Base-by-base conservation (phyloP, 768 basidiomycete species). In the Rickenella mellea region DNA sequence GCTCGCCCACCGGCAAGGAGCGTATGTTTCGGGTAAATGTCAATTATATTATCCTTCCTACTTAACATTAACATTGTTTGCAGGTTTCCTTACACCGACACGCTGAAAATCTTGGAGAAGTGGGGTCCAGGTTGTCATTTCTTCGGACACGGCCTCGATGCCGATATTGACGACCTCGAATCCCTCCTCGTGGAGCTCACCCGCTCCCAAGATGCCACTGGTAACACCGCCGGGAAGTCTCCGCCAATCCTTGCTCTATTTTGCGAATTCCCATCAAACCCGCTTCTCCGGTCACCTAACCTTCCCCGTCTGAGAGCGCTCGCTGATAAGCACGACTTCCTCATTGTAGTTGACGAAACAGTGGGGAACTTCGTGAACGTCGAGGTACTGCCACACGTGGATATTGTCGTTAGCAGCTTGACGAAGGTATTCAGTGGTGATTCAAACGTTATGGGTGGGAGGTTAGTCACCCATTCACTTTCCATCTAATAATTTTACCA, bases 401-500 rank as follows among this genome's bases (percentile, higher is more conserved):
- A 98, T 57, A 73, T 99, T 21, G 80, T 94, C 6, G 92, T 82
- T 30, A 91, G 88, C 53, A 93, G 90, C 64, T 61, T 97, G 54
- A 83, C 86, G 17, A 98, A 98, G 67, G 71, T 98, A 22, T 98
- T 99, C 65, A 92, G 89, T 48, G 94, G 94, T 1, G 83, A 86
- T 41, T 76, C 81, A 28, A 97, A 99, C 54, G 90, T 93, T 39
- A 97, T 98, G 94, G 94, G 94, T 33, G 94, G 94, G 55, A 88
- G 87, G 94, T 94, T 52, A 40, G 74, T 66, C 26, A 39, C 12
- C 32, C 20, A 40, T 37, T 20, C 14, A 21, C 31, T 25, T 28
- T 25, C 12, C 9, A 24, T 24, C 26, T 25, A 2, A 17, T 39
- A 29, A 27, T 15, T 17, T 9, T 15, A 21, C 15, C 10, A 15